Conservation (phyloP, 2,329 filamentous ascomycete genomes). For the Aspergillus flavus region DNA sequence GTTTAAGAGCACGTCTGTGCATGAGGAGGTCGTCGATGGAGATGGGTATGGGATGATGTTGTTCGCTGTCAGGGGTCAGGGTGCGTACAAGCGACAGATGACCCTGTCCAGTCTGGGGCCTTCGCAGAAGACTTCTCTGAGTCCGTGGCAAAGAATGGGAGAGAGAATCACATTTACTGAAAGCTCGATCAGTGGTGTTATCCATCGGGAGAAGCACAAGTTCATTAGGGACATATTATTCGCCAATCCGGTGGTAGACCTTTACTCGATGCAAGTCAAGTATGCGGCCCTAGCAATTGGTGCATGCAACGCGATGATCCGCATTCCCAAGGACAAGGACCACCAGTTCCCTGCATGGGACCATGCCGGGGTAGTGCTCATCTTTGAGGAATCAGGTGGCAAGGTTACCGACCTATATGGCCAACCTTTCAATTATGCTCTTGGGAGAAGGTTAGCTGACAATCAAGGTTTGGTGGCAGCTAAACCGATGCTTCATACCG, state of each 20-base stretch:
- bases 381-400: slow-evolving; percentile 16
- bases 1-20: background rate
- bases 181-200: slow-evolving; percentile 8
- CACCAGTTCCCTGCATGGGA: slow-evolving; percentile 11
- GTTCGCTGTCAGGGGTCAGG: slow-evolving; percentile 11
- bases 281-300: slow-evolving; percentile 13
- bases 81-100: slow-evolving; percentile 9
- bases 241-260: slow-evolving; percentile 4
- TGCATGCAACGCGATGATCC: slow-evolving; percentile 15
- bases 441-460: slow-evolving; percentile 2
- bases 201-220: slow-evolving; percentile 1
- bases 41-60: slow-evolving; percentile 9
- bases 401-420: slow-evolving; percentile 15
- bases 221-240: slow-evolving; percentile 4
- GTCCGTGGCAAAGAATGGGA: background rate
- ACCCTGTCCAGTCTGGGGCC: background rate
- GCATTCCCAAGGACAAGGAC: slow-evolving; percentile 9
- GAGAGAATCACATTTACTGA: slow-evolving; percentile 7
- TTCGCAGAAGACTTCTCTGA: background rate
- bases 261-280: slow-evolving; percentile 16
- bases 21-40: slow-evolving; percentile 6
- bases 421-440: slow-evolving; percentile 10
- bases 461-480: slow-evolving; percentile 15
- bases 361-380: slow-evolving; percentile 13
- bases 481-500: slow-evolving; percentile 7